These are phyloP conservation scores for Caryopteris hybrid DNA, from an alignment of 305 asterid genomes.

Conservation along the genomic window DNA sequence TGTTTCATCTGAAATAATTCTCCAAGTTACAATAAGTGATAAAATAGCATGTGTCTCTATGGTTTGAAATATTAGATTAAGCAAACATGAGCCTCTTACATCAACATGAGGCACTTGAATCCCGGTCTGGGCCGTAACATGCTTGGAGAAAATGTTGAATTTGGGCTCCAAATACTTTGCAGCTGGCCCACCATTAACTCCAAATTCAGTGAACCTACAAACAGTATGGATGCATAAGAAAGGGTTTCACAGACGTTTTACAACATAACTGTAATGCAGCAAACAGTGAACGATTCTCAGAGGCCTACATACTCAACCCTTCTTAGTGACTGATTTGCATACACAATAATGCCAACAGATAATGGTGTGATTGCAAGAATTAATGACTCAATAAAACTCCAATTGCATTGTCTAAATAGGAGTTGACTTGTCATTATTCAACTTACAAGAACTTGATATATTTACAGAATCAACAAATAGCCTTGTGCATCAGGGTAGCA, in stretches of 20 bases:
- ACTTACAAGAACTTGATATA: neutral
- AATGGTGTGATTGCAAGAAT: neutral
- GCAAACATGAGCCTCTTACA: conserved; percentile 33
- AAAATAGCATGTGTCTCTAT: neutral
- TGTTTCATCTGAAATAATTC: conserved; percentile 48
- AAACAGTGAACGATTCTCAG: conserved; percentile 1
- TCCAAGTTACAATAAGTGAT: conserved; percentile 6
- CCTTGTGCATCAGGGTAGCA: neutral
- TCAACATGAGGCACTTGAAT: conserved; percentile 56
- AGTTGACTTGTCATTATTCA: neutral
- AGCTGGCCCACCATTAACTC: conserved; percentile 82
- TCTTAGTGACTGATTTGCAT: neutral
- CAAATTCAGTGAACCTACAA: conserved; percentile 66
- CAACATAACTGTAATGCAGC: neutral
- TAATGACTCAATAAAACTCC: neutral
- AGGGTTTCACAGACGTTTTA: neutral
- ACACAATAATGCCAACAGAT: neutral
- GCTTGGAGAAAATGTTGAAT: conserved; percentile 57
- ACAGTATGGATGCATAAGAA: conserved; percentile 1
- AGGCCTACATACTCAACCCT: neutral
- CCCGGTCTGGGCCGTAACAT: conserved; percentile 55
- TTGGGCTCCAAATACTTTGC: conserved; percentile 59
- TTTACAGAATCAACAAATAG: neutral
- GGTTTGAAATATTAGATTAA: neutral
- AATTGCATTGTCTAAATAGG: neutral